Conservation (phyloP, 495 filamentous ascomycete species). For the Aspergillus sparsus region DNA sequence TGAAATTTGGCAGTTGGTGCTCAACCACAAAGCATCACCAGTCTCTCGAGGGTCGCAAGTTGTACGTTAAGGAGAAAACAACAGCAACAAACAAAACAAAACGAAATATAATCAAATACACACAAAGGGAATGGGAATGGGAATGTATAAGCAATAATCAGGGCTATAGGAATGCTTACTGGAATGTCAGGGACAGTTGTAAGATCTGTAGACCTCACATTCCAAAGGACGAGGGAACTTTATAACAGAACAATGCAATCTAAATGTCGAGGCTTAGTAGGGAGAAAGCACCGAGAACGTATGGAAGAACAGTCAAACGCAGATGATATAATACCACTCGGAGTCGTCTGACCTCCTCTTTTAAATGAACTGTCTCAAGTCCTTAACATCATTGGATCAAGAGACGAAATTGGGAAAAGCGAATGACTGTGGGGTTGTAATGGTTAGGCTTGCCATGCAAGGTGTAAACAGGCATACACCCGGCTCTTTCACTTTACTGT, state of each 20-base stretch:
- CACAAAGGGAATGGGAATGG: slow-evolving; percentile 14
- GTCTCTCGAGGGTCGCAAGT: slow-evolving; percentile 6
- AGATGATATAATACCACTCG: slow-evolving; percentile 13
- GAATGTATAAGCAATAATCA: slow-evolving; percentile 10
- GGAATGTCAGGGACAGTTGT: slow-evolving; percentile 40
- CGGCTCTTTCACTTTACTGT: slow-evolving; percentile 3
- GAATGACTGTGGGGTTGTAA: neutral
- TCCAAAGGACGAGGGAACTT: slow-evolving; percentile 19
- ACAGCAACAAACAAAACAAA: slow-evolving; percentile 18
- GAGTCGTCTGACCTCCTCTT: slow-evolving; percentile 29
- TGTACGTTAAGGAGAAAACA: neutral
- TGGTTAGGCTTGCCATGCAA: slow-evolving; percentile 14
- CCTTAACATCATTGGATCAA: slow-evolving; percentile 7
- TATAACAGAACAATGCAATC: slow-evolving; percentile 10
- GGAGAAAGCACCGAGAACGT: slow-evolving; percentile 18
- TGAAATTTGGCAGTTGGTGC: slow-evolving; percentile 18
- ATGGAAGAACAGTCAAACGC: slow-evolving; percentile 14
- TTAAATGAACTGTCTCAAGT: slow-evolving; percentile 12
- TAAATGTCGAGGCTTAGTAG: slow-evolving; percentile 2
- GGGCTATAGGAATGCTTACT: slow-evolving; percentile 33
- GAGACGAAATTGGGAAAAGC: neutral
- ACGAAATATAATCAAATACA: slow-evolving; percentile 9
- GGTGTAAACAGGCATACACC: slow-evolving; percentile 9
- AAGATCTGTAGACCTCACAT: slow-evolving; percentile 30
- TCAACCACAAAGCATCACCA: slow-evolving; percentile 29